Evolutionary conservation across 2,329 filamentous ascomycete species (phyloP).

Genomic region (Fusarium setosum): DNA sequence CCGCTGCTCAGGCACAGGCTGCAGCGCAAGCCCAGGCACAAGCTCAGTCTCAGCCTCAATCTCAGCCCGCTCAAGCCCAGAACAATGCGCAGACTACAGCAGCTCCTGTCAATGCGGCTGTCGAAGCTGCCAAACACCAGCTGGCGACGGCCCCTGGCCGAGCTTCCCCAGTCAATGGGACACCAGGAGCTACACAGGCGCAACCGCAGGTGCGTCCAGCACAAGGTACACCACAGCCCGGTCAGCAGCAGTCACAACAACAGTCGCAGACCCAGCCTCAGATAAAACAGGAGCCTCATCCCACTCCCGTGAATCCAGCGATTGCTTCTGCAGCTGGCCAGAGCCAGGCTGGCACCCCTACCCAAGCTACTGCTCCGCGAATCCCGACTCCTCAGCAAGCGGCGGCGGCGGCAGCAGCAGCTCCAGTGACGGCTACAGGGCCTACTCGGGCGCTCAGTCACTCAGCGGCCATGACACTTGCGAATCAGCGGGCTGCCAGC

Average conservation of each 20-base stretch:
- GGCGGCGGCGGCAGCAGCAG: slow-evolving; percentile 51
- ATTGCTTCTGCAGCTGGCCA: slow-evolving; percentile 52
- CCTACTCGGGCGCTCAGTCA: slow-evolving; percentile 59
- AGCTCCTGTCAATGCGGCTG: slow-evolving; percentile 56
- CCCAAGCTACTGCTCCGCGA: slow-evolving; percentile 60
- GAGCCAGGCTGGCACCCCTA: slow-evolving; percentile 58
- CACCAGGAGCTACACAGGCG: slow-evolving; percentile 35
- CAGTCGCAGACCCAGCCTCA: slow-evolving; percentile 38
- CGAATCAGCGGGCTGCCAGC: slow-evolving; percentile 55
- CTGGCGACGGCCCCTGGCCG: slow-evolving; percentile 44
- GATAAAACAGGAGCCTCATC: slow-evolving; percentile 50
- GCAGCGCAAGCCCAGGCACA: slow-evolving; percentile 24
- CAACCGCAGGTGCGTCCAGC: slow-evolving; percentile 45
- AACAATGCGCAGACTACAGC: slow-evolving; percentile 46
- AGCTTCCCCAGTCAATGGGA: slow-evolving; percentile 46
- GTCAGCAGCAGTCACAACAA: slow-evolving; percentile 23
- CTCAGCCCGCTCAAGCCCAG: slow-evolving; percentile 32
- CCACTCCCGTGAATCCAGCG: slow-evolving; percentile 61
- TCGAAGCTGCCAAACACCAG: slow-evolving; percentile 59
- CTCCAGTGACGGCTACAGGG: slow-evolving; percentile 51
- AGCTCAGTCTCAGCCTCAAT: slow-evolving; percentile 31
- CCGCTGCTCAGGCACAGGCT: slow-evolving; percentile 15
- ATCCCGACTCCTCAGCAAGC: slow-evolving; percentile 64
- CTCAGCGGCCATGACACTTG: slow-evolving; percentile 61
- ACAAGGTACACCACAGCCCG: slow-evolving; percentile 39